A percentile compares a stretch with the other conserved stretches of the same genome.
Conservation (phyloP, 1,284 basidiomycete genomes). For the Cryptococcus hybrid region DNA sequence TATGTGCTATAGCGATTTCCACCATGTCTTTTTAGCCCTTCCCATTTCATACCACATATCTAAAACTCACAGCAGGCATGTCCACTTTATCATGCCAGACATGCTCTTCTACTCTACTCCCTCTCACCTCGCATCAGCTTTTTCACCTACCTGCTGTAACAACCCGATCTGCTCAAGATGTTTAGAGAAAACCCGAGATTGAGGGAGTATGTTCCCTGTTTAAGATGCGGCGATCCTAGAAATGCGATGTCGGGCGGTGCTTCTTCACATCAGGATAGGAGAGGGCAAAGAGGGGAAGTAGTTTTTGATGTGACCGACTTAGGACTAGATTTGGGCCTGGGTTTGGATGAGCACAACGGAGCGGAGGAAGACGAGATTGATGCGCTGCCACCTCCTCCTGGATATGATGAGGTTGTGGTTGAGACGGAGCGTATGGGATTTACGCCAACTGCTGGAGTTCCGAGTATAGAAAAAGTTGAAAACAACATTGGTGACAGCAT, state of each 20-base stretch:
- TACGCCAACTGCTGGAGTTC: too few relatives aligned
- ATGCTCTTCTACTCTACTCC: slow-evolving; percentile 28
- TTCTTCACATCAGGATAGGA: background rate
- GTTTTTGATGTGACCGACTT: background rate
- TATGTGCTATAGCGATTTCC: too few relatives aligned
- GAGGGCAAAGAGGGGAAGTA: slow-evolving; percentile 3
- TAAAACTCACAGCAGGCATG: background rate
- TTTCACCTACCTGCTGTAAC: slow-evolving; percentile 36
- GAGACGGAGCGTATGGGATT: background rate
- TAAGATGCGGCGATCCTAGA: slow-evolving; percentile 23
- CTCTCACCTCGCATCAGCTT: slow-evolving; percentile 3
- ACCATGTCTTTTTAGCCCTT: too few relatives aligned
- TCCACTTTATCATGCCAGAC: slow-evolving; percentile 23
- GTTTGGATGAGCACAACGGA: background rate
- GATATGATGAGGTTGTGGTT: background rate
- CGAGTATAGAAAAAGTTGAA: too few relatives aligned
- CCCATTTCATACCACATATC: too few relatives aligned
- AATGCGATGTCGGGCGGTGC: slow-evolving; percentile 1
- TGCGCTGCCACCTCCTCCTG: background rate
- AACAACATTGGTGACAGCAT: too few relatives aligned
- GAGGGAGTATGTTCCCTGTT: slow-evolving; percentile 11
- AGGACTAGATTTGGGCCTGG: slow-evolving; percentile 3
- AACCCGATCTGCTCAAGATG: slow-evolving; percentile 38
- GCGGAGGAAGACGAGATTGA: slow-evolving; percentile 14
- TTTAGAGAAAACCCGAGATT: slow-evolving; percentile 8